These are phyloP conservation scores for Nevesoporus exiguus DNA, from an alignment of 768 basidiomycete genomes.

Conservation along the genomic window DNA sequence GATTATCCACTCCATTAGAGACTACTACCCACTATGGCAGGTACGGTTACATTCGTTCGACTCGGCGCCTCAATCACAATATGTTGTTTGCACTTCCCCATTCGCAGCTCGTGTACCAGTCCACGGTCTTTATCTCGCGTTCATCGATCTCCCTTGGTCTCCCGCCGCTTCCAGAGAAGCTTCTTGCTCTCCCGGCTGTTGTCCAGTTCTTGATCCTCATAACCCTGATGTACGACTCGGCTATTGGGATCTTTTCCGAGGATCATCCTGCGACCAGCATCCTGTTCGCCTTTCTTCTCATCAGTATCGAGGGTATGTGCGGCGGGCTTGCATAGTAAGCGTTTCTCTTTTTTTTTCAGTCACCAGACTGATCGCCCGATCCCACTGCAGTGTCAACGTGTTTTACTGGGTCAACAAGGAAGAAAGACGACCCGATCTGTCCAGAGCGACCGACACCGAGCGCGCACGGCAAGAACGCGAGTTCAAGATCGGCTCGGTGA, in stretches of 20 bases:
- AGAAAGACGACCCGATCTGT: slow-evolving; percentile 45
- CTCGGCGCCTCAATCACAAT: neutral
- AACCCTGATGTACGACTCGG: slow-evolving; percentile 62
- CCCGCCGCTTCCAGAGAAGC: slow-evolving; percentile 65
- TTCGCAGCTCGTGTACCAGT: slow-evolving; percentile 76
- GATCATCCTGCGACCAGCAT: slow-evolving; percentile 49
- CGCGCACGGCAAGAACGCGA: slow-evolving; percentile 73
- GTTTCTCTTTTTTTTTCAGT: neutral
- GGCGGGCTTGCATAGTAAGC: slow-evolving; percentile 89
- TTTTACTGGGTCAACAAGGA: slow-evolving; percentile 84
- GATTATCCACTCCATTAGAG: slow-evolving; percentile 80
- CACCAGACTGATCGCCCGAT: neutral
- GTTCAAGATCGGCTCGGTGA: slow-evolving; percentile 88
- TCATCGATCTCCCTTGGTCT: slow-evolving; percentile 86
- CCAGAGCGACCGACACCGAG: slow-evolving; percentile 48
- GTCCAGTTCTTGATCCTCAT: slow-evolving; percentile 66
- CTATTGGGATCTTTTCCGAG: slow-evolving; percentile 58
- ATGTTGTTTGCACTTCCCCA: neutral
- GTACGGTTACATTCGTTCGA: slow-evolving; percentile 34
- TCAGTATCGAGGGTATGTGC: slow-evolving; percentile 87
- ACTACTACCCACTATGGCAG: slow-evolving; percentile 97
- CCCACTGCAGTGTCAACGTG: slow-evolving; percentile 72
- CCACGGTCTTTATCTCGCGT: slow-evolving; percentile 90
- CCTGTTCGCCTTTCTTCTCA: slow-evolving; percentile 65
- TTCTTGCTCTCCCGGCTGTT: slow-evolving; percentile 74